Percentiles rank a stretch among this genome's conserved stretches.
Evolutionary conservation across 1,284 basidiomycete species (phyloP).

Genomic region (Vanrija pseudolonga): DNA sequence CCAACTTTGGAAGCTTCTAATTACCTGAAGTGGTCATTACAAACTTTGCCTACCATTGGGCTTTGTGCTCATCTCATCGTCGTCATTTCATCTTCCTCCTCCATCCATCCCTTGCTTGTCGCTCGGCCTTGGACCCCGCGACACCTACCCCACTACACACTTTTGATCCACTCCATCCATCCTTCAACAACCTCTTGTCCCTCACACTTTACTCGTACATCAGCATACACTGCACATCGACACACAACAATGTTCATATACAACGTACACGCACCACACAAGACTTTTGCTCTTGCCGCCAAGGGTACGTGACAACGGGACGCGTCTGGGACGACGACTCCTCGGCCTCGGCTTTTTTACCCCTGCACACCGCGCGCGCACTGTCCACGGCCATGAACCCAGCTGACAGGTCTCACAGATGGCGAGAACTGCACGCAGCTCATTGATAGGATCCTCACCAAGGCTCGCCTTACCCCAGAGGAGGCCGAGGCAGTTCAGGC

Average conservation of each 20-base stretch:
- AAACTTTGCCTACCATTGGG: no score
- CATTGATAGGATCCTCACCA: constrained; percentile 32
- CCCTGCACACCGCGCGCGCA: background rate
- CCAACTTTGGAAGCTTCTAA: no score
- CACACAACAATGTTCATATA: constrained; percentile 36
- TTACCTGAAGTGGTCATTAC: background rate
- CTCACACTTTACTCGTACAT: no score
- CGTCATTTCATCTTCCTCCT: no score
- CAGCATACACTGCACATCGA: background rate
- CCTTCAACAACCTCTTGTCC: no score
- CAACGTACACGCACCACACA: constrained; percentile 47
- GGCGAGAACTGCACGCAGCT: constrained; percentile 30
- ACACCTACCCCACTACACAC: no score
- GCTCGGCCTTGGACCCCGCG: no score
- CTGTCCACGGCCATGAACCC: background rate
- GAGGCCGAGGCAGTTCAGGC: constrained; percentile 17
- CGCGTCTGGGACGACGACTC: no score
- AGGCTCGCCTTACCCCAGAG: constrained; percentile 22
- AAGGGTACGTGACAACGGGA: constrained; percentile 5
- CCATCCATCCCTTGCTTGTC: no score
- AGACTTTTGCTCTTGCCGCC: constrained; percentile 23
- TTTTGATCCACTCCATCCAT: no score
- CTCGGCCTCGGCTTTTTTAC: background rate
- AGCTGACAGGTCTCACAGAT: constrained; percentile 21
- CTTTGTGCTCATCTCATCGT: no score